Evolutionary conservation across 768 basidiomycete genomes (phyloP).

Genomic region (Termitomyces sp.): DNA sequence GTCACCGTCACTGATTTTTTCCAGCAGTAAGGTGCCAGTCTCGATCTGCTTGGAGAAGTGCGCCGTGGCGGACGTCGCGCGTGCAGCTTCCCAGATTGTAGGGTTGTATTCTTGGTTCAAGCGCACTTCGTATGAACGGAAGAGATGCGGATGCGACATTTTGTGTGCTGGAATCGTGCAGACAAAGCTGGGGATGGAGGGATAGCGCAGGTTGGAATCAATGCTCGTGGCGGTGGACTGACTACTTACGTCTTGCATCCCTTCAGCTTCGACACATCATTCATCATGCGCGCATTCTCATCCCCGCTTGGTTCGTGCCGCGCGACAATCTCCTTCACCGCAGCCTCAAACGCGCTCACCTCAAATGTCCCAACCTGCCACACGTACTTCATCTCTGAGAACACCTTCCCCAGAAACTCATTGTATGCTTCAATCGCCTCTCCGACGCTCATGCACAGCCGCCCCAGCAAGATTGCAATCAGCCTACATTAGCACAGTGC

Average conservation of each 20-base stretch:
- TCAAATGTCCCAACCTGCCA: not conserved
- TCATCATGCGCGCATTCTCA: not conserved
- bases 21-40: slow-evolving; percentile 4
- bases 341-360: not conserved
- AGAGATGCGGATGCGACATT: slow-evolving; percentile 1
- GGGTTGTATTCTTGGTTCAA: too few species aligned
- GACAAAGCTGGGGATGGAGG: not conserved
- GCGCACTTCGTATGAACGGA: too few species aligned
- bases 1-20: slow-evolving; percentile 10
- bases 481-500: too few species aligned
- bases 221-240: too few species aligned
- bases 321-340: not conserved
- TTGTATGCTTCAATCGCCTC: slow-evolving; percentile 16
- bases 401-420: too few species aligned
- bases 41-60: slow-evolving; percentile 20
- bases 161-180: slow-evolving; percentile 4
- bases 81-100: too few species aligned
- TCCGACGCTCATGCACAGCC: slow-evolving; percentile 17
- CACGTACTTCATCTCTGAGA: too few species aligned
- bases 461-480: slow-evolving; percentile 20
- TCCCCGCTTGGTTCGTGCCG: not conserved
- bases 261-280: not conserved
- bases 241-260: slow-evolving; percentile 1
- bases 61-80: too few species aligned
- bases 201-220: too few species aligned